Conservation (phyloP, 371 early-diverging fungal species). For the Rhizopus arrhizus region DNA sequence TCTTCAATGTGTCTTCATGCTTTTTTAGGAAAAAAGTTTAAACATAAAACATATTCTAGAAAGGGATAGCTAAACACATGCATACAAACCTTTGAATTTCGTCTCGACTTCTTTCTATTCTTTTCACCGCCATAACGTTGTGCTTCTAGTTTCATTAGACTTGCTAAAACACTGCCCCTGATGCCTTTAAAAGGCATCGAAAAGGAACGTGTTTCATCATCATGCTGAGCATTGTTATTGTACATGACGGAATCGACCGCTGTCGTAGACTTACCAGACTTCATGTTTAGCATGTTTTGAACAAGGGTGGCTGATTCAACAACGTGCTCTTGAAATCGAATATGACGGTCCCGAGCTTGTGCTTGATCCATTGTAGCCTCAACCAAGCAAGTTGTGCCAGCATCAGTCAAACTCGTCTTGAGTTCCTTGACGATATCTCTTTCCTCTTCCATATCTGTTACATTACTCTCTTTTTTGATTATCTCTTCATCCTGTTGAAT, state of each 20-base stretch:
- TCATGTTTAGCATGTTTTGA: slow-evolving; percentile 40
- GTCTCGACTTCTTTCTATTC: background rate
- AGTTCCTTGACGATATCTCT: background rate
- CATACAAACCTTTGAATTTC: no score
- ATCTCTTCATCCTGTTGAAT: no score
- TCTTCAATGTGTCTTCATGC: no score
- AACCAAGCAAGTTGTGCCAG: slow-evolving; percentile 31
- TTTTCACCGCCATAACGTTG: slow-evolving; percentile 19
- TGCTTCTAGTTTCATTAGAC: slow-evolving; percentile 48
- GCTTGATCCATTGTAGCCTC: slow-evolving; percentile 47
- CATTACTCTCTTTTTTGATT: background rate
- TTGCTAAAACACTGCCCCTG: slow-evolving; percentile 43
- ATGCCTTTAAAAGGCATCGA: background rate
- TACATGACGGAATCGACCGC: background rate
- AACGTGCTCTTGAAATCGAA: slow-evolving; percentile 50
- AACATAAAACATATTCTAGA: no score
- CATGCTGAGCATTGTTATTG: background rate
- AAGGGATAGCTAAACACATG: no score
- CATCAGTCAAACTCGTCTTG: background rate
- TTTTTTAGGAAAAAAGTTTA: no score
- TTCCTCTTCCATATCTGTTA: background rate
- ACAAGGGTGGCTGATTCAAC: slow-evolving; percentile 49
- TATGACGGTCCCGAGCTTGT: slow-evolving; percentile 48
- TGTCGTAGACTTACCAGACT: background rate
- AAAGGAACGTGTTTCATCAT: slow-evolving; percentile 8